Base-by-base conservation (phyloP, 768 basidiomycete species). In the Neoboletus brunneissimus region DNA sequence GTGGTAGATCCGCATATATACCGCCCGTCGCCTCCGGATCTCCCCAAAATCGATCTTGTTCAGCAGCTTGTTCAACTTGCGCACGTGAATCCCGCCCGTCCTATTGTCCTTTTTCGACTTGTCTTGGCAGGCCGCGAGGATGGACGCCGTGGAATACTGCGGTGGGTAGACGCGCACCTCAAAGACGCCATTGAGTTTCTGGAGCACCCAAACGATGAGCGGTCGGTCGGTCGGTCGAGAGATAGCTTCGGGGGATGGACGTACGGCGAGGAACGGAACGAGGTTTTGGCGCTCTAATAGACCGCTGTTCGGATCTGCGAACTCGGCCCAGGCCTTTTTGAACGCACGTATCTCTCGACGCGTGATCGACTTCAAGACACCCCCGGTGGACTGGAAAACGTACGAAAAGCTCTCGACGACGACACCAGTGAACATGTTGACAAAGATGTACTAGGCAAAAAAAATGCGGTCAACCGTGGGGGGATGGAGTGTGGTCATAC, bases 331-430 rank as follows among this genome's bases (percentile, higher is more conserved):
- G 3, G 90, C 81, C 66, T 93, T 91, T 77, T 98, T 98, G 81
- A 94, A 98, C 1, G 85, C 77, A 34, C 96, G 86, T 85, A 98
- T 96, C 68, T 97, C 88, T 61, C 93, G 89, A 48, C 96, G 81
- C 20, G 87, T 89, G 50, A 98, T 86, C 0, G 86, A 84, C 59
- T 83, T 89, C 46, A 64, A 22, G 18, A 88, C 84, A n/a, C 87
- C 86, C 5, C 88, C 85, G 11, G 89, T 86, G 32, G 87, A 81
- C 73, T 95, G 92, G 75, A 94, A 96, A 9, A 97, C 91, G 70
- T 95, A 97, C 20, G 92, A 91, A 73, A 98, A 98, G 67, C 88
- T 94, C 72, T 98, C 89, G 62, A 96, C 94, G 52, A 96, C 88
- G 58, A 95, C 91, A 89, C 91, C 92, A 73, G 92, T 94, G 70